Evolutionary conservation across 495 filamentous ascomycete species (phyloP), one percentile per base, ranked within the genome.

Genomic region (Xylaria acuta): DNA sequence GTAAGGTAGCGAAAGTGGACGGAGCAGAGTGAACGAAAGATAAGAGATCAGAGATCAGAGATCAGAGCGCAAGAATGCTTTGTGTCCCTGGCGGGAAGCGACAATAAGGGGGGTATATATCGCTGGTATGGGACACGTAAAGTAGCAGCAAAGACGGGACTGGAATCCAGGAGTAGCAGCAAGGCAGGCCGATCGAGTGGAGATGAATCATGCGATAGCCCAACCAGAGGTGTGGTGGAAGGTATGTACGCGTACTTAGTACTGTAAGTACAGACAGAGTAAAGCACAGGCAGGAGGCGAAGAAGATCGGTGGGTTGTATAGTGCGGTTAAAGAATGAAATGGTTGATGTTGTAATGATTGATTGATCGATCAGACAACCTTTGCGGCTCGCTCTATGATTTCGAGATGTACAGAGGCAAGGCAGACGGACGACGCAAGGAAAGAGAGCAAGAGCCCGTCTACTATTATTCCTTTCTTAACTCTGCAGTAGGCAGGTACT

Each of bases 101-200:
- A 54, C 11, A 53, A 22, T 20, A 34, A 67, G 18, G 47, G 45
- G 34, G 32, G 7, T 30, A 43, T 53, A 40, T 58, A n/a, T 25
- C 2, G 27, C 27, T 34, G 27, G 9, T 56, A 34, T 38, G 67
- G n/a, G 51, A 59, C 67, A 54, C 38, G 67, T 47, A 56, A 22
- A 51, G 45, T 20, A 53, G 43, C 45, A 41, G 25, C 63, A 47
- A 36, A 25, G 49, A 54, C 36, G 34, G 65, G 20, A 67, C 51
- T 67, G 65, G 65, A 67, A 67, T 66, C 49, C 32, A 69, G 54
- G 40, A 69, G 54, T 40, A n/a, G 56, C 67, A 47, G 60, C 18
- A 25, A 51, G 64, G 30, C 45, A 32, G 53, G 66, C n/a, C 66
- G 53, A 58, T 69, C 64, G 36, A 5, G 56, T 63, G 68, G 56